These are phyloP conservation scores for Colletotrichum siamense DNA, from an alignment of 2,329 filamentous ascomycete species.

Conservation along the genomic window DNA sequence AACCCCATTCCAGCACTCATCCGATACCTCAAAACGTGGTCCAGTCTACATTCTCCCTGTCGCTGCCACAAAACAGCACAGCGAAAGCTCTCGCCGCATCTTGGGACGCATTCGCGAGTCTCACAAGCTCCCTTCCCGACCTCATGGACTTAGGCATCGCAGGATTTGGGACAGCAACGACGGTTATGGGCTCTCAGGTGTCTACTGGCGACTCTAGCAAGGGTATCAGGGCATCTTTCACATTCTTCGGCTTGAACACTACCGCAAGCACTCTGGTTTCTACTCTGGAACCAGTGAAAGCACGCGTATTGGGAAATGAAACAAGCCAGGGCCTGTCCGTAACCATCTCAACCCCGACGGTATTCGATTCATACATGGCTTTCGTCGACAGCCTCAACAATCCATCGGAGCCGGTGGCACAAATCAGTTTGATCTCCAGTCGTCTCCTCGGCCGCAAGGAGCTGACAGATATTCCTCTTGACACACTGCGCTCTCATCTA, in stretches of 20 bases:
- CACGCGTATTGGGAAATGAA: background rate
- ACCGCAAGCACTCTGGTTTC: background rate
- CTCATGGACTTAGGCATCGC: background rate
- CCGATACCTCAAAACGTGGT: constrained; percentile 14
- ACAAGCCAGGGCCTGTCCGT: background rate
- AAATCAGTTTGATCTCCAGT: background rate
- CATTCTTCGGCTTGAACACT: background rate
- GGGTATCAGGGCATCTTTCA: background rate
- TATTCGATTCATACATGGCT: background rate
- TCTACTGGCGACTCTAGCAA: background rate
- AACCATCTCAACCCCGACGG: background rate
- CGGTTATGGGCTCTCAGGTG: background rate
- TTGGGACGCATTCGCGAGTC: background rate
- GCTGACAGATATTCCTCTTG: background rate
- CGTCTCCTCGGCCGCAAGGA: background rate
- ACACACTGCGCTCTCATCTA: background rate
- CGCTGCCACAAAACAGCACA: background rate
- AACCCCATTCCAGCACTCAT: background rate
- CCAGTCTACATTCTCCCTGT: background rate
- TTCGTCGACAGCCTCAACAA: background rate
- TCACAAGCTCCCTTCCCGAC: background rate
- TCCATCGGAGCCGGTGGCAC: background rate
- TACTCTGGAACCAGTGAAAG: background rate
- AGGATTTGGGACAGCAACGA: background rate
- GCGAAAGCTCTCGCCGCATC: background rate